A percentile compares a stretch with the other conserved stretches of the same genome.
Conservation (phyloP, 2,329 filamentous ascomycete genomes). For the Pseudocercospora ulei region DNA sequence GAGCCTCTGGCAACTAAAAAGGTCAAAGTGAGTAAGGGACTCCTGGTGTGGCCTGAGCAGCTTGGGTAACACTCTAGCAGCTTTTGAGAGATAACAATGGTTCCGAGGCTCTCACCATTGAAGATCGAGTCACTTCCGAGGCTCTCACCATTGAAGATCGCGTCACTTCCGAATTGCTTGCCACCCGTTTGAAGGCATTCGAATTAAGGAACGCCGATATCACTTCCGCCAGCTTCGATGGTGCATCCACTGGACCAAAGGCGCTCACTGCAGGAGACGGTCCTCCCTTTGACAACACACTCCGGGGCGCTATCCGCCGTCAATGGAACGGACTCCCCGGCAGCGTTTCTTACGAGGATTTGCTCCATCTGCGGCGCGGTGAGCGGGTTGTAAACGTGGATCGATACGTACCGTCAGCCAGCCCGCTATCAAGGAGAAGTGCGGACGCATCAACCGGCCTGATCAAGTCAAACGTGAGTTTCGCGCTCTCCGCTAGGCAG, state of each 20-base stretch:
- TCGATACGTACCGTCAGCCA: conserved; percentile 19
- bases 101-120: not conserved
- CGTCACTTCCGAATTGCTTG: too few species aligned
- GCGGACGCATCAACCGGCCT: not conserved
- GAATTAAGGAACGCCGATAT: not conserved
- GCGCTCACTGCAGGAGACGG: not conserved
- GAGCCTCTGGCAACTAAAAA: conserved; percentile 7
- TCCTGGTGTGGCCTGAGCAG: too few species aligned
- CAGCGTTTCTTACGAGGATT: conserved; percentile 15
- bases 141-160: too few species aligned
- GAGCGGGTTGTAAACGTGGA: conserved; percentile 17
- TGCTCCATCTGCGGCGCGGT: conserved; percentile 16
- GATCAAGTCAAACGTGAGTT: too few species aligned
- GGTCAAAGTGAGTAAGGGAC: conserved; percentile 9
- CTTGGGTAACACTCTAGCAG: too few species aligned
- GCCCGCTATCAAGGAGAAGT: too few species aligned
- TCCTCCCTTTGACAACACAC: not conserved
- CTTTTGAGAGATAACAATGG: too few species aligned
- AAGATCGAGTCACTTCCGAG: not conserved
- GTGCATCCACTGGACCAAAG: not conserved
- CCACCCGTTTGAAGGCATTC: too few species aligned
- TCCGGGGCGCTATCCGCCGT: conserved; percentile 13
- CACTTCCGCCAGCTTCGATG: not conserved
- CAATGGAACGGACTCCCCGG: conserved; percentile 16
- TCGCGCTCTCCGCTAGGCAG: too few species aligned